Evolutionary conservation across 805 yeast species (phyloP).

Genomic region (Metschnikowia orientalis): DNA sequence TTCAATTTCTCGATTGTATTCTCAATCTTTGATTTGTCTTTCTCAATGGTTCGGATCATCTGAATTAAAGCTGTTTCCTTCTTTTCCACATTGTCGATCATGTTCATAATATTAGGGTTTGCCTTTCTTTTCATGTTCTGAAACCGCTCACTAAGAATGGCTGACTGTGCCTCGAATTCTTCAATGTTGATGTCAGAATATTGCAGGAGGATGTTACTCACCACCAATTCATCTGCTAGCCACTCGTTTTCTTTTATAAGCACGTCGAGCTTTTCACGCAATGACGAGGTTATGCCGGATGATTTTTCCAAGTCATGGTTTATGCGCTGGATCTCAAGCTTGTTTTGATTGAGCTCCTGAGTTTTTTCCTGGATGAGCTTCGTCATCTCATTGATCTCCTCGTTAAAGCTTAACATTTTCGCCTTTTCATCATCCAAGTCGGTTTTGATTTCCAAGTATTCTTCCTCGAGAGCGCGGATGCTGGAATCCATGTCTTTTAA

Average conservation of each 20-base stretch:
- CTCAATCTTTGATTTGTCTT: constrained; percentile 83
- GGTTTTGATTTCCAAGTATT: constrained; percentile 19
- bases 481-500: constrained; percentile 18
- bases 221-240: constrained; percentile 62
- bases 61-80: constrained; percentile 70
- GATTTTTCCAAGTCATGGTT: constrained; percentile 53
- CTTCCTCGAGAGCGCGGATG: constrained; percentile 21
- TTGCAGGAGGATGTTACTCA: constrained; percentile 53
- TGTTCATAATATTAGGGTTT: constrained; percentile 80
- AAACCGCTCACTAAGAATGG: constrained; percentile 53
- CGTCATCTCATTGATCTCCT: constrained; percentile 64
- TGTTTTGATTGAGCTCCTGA: constrained; percentile 43
- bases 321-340: constrained; percentile 50
- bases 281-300: constrained; percentile 30
- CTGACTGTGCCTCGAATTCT: constrained; percentile 56
- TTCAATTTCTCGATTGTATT: constrained; percentile 81
- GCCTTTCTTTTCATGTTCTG: constrained; percentile 75
- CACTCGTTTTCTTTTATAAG: constrained; percentile 60
- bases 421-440: constrained; percentile 53
- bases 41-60: constrained; percentile 83
- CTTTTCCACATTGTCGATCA: constrained; percentile 88
- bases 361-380: constrained; percentile 40
- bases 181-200: constrained; percentile 60
- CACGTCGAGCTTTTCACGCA: constrained; percentile 39
- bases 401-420: constrained; percentile 63